Percentiles rank a stretch among this genome's conserved stretches.
Evolutionary conservation across 129 eudicot species (phyloP).

Genomic region (Artemisia argyi): DNA sequence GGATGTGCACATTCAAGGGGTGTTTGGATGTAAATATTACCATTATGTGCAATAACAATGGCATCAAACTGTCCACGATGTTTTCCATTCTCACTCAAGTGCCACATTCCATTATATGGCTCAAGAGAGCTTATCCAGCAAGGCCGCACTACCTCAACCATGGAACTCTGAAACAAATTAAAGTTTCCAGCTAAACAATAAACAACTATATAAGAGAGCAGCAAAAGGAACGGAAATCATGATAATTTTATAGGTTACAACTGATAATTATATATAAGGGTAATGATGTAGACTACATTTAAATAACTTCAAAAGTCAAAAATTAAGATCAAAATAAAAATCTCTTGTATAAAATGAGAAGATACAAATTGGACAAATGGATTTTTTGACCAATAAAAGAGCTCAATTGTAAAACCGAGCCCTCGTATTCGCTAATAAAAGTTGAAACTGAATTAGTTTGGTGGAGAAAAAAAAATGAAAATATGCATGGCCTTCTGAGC

Average conservation of each 20-base stretch:
- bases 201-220: constrained; percentile 1
- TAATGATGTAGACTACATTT: background rate
- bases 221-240: background rate
- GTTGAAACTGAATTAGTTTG: no score
- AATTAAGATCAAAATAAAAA: background rate
- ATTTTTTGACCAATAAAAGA: no score
- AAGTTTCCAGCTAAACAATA: constrained; percentile 10
- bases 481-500: no score
- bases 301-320: background rate
- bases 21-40: constrained; percentile 31
- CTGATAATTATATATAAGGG: background rate
- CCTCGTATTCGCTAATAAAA: no score
- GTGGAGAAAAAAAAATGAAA: no score
- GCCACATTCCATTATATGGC: constrained; percentile 93
- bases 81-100: constrained; percentile 91
- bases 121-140: constrained; percentile 93
- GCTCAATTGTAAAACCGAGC: no score
- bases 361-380: no score
- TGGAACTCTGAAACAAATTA: constrained; percentile 49
- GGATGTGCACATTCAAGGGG: background rate
- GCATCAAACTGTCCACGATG: constrained; percentile 85
- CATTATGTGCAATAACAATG: constrained; percentile 92
- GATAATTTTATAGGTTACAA: background rate
- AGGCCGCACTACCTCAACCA: constrained; percentile 83
- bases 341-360: no score